Conservation (phyloP, 2,329 filamentous ascomycete genomes). For the Neonectria hederae region DNA sequence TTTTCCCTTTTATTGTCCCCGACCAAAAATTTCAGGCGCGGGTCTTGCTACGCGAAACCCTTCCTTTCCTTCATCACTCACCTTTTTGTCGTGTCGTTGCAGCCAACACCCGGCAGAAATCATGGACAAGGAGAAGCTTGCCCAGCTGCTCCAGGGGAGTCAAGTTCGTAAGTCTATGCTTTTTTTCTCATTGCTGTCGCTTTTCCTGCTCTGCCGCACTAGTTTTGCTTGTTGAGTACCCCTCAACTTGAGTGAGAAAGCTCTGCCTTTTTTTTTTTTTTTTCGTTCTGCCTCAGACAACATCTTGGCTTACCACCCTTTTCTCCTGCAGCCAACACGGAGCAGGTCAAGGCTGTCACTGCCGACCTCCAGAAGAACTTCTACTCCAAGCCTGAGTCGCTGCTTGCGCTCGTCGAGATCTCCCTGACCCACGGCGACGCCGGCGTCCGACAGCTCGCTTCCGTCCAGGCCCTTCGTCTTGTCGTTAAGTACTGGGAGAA, state of each 20-base stretch:
- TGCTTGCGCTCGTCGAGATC: slow-evolving; percentile 88
- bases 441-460: slow-evolving; percentile 86
- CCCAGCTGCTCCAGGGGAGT: slow-evolving; percentile 86
- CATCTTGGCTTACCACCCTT: slow-evolving; percentile 23
- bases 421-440: slow-evolving; percentile 79
- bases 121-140: slow-evolving; percentile 74
- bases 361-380: slow-evolving; percentile 91
- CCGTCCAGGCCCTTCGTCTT: slow-evolving; percentile 86
- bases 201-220: slow-evolving; percentile 14
- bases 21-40: slow-evolving; percentile 23
- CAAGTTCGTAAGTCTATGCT: slow-evolving; percentile 76
- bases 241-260: not conserved
- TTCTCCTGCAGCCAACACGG: slow-evolving; percentile 76
- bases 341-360: slow-evolving; percentile 89
- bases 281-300: slow-evolving; percentile 11
- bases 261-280: slow-evolving; percentile 10
- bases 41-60: slow-evolving; percentile 10
- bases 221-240: not conserved
- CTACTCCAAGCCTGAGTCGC: slow-evolving; percentile 85
- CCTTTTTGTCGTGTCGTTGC: slow-evolving; percentile 37
- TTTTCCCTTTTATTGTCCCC: slow-evolving; percentile 2
- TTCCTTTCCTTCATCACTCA: slow-evolving; percentile 22
- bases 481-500: slow-evolving; percentile 87
- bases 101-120: slow-evolving; percentile 35
- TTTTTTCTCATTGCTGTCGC: not conserved